Evolutionary conservation across 768 basidiomycete species (phyloP), one percentile per base, ranked within the genome.

Genomic region (Suillus hirtellus): DNA sequence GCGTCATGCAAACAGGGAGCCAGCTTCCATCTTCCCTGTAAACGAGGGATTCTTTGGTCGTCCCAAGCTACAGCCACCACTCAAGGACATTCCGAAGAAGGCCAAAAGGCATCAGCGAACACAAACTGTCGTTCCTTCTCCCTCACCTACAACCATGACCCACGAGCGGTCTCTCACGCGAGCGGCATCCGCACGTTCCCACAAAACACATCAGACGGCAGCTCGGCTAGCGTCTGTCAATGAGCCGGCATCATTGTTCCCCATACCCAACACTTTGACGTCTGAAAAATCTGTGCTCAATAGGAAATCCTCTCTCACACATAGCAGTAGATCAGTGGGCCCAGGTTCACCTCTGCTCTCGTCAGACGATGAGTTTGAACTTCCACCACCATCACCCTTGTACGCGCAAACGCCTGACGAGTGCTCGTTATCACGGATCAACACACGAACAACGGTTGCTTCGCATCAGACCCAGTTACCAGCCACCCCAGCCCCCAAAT

Each of bases 31-130:
- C 7, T 71, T 72, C 61, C 60, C 62, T n/a, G 24, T 64, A 12
- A 5, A 63, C 19, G 73, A 73, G 38, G 31, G 68, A 0, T 73
- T 40, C 38, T 64, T 76, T 52, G 67, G 71, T 14, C 70, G 64
- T 4, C 64, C 71, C 34, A 70, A 67, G 37, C 61, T 68, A 21
- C 64, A 69, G 35, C 61, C 60, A 2, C 67, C 72, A 2, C 63
- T 69, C 0, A 65, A 64, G 34, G 21, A 65, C 46, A 40, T 58
- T 12, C 55, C 55, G 24, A 58, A 58, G 38, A 58, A 58, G 38
- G 46, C 2, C 9, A 49, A 43, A 47, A 63, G 53, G 15, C 70
- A 71, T 15, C 49, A 60, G 34, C 69, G 64, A 38, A 64, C 58
- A 44, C 10, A 15, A 24, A 68, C 70, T 34, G 21, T 56, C 27